phyloP scores from a whole-genome alignment of 2,329 filamentous ascomycete genomes.

The Pseudocercospora macadamiae region DNA sequence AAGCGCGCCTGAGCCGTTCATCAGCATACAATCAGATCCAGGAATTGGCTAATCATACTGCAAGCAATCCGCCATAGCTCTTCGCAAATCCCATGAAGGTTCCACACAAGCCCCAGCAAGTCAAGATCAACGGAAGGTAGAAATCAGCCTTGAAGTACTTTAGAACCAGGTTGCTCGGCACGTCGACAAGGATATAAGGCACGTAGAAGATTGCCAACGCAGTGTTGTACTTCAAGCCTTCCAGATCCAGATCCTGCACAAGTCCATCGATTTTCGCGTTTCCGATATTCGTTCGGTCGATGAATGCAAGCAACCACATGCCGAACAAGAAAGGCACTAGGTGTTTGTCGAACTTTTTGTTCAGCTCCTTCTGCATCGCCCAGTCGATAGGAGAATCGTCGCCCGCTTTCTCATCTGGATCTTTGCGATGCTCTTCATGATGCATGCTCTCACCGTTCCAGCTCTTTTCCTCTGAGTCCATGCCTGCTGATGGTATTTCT shows the following conservation, averaged over 20 bases:
- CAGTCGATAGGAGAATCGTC: not conserved
- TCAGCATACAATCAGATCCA: not conserved
- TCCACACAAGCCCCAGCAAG: conserved; percentile 43
- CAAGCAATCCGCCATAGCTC: conserved; percentile 44
- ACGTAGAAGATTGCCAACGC: conserved; percentile 49
- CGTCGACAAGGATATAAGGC: conserved; percentile 46
- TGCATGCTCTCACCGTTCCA: not conserved
- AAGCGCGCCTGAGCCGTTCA: conserved; percentile 11
- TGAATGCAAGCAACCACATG: conserved; percentile 51
- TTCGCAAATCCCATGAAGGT: conserved; percentile 47
- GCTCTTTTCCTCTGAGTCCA: not conserved
- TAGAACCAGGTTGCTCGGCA: conserved; percentile 45
- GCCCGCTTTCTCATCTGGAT: not conserved
- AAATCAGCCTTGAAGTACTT: conserved; percentile 46
- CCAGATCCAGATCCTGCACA: conserved; percentile 42
- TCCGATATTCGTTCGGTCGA: conserved; percentile 45
- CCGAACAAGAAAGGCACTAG: conserved; percentile 50
- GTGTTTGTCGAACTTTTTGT: conserved; percentile 45
- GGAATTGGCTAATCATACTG: conserved; percentile 33
- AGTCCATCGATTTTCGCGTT: conserved; percentile 47
- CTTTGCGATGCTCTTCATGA: not conserved
- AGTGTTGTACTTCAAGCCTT: conserved; percentile 18
- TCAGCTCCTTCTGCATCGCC: conserved; percentile 35
- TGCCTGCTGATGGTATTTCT: not conserved
- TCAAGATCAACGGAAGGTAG: conserved; percentile 44